Evolutionary conservation across 1,139 yeast species (phyloP), one percentile per base, ranked within the genome.

Genomic region (Pichia sp.): DNA sequence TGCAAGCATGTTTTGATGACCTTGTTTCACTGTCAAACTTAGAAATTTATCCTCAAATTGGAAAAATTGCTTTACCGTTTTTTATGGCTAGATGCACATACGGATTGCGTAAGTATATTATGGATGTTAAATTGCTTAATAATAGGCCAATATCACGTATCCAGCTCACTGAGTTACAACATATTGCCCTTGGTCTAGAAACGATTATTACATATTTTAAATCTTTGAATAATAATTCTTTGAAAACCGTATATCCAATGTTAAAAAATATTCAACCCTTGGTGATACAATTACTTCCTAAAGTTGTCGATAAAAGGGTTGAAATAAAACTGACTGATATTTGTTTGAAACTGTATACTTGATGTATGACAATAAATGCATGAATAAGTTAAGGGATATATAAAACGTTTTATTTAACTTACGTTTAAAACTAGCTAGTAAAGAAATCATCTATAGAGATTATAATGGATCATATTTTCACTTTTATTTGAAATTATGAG

Each of bases 141-240:
- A 59, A 55, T 18, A 68, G 68, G 31, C 88, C 89, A 1, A 62
- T 76, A 31, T 71, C 82, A 0, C 63, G 66, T 26, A 59, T 78
- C 13, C 77, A 78, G 45, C 68, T 69, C 24, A 52, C 58, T 9
- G 87, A 80, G 51, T 52, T 80, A 14, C 49, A 49, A 6, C 50
- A 60, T 1, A 49, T 69, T 9, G 45, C 70, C 6, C 38, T 51
- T 5, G 72, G 72, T 3, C 19, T 47, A 6, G 19, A 26, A 13
- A 24, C 7, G 6, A 18, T 39, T 14, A 25, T 44, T 16, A 6
- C 26, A 2, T 27, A 19, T 18, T 15, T 30, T 6, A 5, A 25
- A 6, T 6, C 15, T 16, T 7, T 8, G 10, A 18, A 24, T 11
- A 15, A 16, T n/a, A 22, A 23, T 6, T n/a, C 18, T 8, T 18